A percentile compares a stretch with the other conserved stretches of the same genome.
phyloP scores from a whole-genome alignment of 2,329 filamentous ascomycete genomes.

The Ophiostoma sp. region DNA sequence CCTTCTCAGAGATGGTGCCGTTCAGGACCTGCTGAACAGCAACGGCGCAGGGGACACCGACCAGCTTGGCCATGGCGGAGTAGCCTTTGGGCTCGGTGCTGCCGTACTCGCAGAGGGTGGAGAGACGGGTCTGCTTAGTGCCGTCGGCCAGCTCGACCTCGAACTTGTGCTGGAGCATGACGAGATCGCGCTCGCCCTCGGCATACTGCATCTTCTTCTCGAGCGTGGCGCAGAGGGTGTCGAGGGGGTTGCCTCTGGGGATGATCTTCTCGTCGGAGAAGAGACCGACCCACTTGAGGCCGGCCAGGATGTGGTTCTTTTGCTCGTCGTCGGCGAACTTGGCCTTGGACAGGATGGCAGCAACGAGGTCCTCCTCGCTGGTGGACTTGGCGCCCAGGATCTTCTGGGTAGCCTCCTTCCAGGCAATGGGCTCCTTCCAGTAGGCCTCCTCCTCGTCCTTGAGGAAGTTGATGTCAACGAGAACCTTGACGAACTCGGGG shows the following conservation, averaged over 20 bases:
- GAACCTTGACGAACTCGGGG: conserved; percentile 82
- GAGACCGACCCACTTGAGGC: conserved; percentile 66
- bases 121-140: conserved; percentile 72
- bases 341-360: conserved; percentile 73
- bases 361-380: conserved; percentile 67
- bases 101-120: conserved; percentile 81
- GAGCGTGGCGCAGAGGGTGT: conserved; percentile 85
- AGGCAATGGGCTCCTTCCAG: conserved; percentile 68
- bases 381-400: conserved; percentile 69
- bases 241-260: conserved; percentile 76
- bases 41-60: conserved; percentile 65
- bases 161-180: conserved; percentile 80
- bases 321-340: conserved; percentile 69
- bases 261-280: conserved; percentile 69
- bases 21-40: conserved; percentile 68
- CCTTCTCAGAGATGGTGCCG: conserved; percentile 62
- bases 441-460: conserved; percentile 65
- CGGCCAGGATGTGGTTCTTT: conserved; percentile 62
- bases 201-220: conserved; percentile 91
- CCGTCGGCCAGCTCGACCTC: conserved; percentile 82
- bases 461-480: conserved; percentile 90
- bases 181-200: conserved; percentile 79
- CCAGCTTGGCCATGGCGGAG: conserved; percentile 76
- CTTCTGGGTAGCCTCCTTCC: conserved; percentile 82
- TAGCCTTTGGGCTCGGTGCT: conserved; percentile 58